Percentiles rank a stretch among this genome's conserved stretches.
Evolutionary conservation across 2,329 filamentous ascomycete genomes (phyloP).

Genomic region (Chrysoporthe puriensis): DNA sequence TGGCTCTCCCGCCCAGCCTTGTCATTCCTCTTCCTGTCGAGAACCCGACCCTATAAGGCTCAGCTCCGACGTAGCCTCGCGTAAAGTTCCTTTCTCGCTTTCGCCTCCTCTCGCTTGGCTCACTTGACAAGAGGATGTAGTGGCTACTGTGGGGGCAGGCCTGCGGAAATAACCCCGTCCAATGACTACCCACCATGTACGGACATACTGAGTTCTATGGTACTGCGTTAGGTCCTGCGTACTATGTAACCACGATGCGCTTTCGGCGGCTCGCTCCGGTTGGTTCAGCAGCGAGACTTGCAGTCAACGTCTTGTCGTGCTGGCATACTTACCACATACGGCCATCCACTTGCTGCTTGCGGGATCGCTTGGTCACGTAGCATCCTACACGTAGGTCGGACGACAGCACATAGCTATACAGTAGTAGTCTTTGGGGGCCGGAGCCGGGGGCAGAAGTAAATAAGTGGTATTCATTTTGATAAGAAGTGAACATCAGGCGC

Average conservation of each 20-base stretch:
- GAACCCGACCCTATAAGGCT: background rate
- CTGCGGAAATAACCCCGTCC: background rate
- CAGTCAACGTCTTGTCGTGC: too few species aligned
- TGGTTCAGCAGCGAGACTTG: too few species aligned
- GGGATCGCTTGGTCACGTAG: background rate
- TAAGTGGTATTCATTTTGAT: background rate
- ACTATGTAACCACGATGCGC: too few species aligned
- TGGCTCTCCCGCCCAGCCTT: background rate
- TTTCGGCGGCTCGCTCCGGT: too few species aligned
- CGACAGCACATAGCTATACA: background rate
- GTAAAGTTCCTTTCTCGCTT: background rate
- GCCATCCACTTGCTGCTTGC: too few species aligned
- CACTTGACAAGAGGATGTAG: background rate
- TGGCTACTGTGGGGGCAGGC: background rate
- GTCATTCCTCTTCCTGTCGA: background rate
- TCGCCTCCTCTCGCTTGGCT: background rate
- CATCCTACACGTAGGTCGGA: background rate
- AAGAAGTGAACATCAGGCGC: conserved; percentile 1
- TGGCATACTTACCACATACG: too few species aligned
- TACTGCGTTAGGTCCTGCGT: too few species aligned
- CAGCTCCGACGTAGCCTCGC: background rate
- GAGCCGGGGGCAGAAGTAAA: background rate
- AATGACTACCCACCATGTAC: too few species aligned
- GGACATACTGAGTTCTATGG: too few species aligned
- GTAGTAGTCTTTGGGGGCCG: too few species aligned